Base-by-base conservation (phyloP, 1,284 basidiomycete genomes). In the Somion occarium region DNA sequence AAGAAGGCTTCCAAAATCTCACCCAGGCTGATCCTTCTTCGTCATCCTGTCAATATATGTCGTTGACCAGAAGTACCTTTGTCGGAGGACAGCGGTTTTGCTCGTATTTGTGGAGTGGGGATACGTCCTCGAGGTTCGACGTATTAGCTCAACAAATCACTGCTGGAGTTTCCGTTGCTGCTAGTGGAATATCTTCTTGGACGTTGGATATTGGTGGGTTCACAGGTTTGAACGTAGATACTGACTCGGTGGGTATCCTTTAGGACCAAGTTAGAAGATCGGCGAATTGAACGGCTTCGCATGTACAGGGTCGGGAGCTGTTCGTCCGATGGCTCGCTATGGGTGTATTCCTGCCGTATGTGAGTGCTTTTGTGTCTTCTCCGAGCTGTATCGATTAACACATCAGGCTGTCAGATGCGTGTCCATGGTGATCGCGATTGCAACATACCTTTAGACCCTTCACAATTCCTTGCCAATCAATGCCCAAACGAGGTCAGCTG, bases 151-250 rank as follows among this genome's bases (percentile, higher is more conserved):
- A 73, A 51, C 70, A 73, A 55, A 63, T 73, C 24, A 71, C 71
- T 13, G 60, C 65, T 3, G 70, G 68, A 7, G 68, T 69, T 5
- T 69, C 65, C n/a, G 63, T 70, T 9, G 68, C 65, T 15, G 70
- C 70, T 9, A 68, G 66, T 11, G 70, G 71, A 2, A 71, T 73
- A 18, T 71, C 70, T 3, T 64, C 67, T 1, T 73, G 71, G 71
- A 73, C 71, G 25, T 54, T 73, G 41, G 71, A 73, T 57, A 72
- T 73, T 55, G 71, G 71, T 12, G 70, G 70, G 7, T 73, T 73
- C 53, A 48, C 60, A n/a, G 70, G 69, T 22, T 51, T 73, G 57
- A 56, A 73, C 52, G 54, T 71, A 26, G 68, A 71, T 48, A 64
- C 64, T 2, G 62, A 62, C 24, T 61, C 53, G 34, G 69, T 66